These are phyloP conservation scores for Incumbomyces delicatus DNA, from an alignment of 2,329 filamentous ascomycete genomes.

Conservation along the genomic window DNA sequence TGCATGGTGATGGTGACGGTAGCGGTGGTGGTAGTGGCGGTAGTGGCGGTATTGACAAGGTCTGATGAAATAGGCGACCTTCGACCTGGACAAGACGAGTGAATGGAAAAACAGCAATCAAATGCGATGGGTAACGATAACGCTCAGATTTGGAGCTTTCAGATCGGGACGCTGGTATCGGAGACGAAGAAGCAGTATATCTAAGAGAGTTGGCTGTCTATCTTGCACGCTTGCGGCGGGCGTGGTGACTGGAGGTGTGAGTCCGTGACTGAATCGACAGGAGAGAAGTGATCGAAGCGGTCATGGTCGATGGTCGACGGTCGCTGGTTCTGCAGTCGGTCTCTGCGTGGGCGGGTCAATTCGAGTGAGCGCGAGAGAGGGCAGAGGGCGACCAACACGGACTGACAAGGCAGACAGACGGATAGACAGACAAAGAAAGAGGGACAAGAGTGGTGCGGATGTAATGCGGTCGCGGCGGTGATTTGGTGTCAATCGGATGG, in stretches of 20 bases:
- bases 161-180: slow-evolving; percentile 11
- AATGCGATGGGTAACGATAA: slow-evolving; percentile 13
- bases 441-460: too few species aligned
- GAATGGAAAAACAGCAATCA: slow-evolving; percentile 23
- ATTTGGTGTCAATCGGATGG: too few species aligned
- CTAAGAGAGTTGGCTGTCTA: slow-evolving; percentile 11
- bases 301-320: slow-evolving; percentile 18
- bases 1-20: too few species aligned
- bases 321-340: slow-evolving; percentile 7
- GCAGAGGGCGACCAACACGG: slow-evolving; percentile 4
- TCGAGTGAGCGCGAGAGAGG: slow-evolving; percentile 2
- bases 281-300: slow-evolving; percentile 4
- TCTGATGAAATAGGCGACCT: slow-evolving; percentile 43
- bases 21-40: too few species aligned
- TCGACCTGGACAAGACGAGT: slow-evolving; percentile 20
- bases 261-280: slow-evolving; percentile 12
- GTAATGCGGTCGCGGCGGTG: too few species aligned
- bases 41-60: slow-evolving; percentile 26
- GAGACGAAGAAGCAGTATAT: too few species aligned
- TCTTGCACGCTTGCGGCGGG: slow-evolving; percentile 19
- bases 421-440: too few species aligned
- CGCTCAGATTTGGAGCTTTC: slow-evolving; percentile 9
- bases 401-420: too few species aligned
- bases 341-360: slow-evolving; percentile 4
- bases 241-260: slow-evolving; percentile 13